Percentiles rank a stretch among this genome's conserved stretches.
Conservation (phyloP, 2,329 filamentous ascomycete genomes). For the Raffaelea ambrosiae region DNA sequence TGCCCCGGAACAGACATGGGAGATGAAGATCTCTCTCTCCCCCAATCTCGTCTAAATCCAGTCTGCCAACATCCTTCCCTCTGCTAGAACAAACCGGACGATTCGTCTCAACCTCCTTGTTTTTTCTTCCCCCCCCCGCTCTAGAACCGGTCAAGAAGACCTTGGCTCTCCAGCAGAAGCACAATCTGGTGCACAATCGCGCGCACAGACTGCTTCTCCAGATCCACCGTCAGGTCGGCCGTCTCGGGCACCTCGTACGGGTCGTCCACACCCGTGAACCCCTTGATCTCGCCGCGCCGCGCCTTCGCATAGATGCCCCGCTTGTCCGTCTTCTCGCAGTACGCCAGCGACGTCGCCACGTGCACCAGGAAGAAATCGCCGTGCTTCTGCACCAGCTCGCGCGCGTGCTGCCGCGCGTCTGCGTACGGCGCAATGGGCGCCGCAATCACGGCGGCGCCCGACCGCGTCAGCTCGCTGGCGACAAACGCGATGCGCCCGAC, state of each 20-base stretch:
- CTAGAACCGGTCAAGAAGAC: constrained; percentile 68
- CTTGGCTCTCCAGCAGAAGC: constrained; percentile 80
- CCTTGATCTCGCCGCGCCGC: constrained; percentile 84
- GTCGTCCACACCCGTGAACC: constrained; percentile 97
- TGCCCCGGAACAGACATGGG: too few species aligned
- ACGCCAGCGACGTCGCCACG: constrained; percentile 84
- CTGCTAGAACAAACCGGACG: too few species aligned
- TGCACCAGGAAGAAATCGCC: constrained; percentile 94
- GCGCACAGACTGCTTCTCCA: constrained; percentile 78
- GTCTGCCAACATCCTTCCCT: neutral
- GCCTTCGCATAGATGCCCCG: constrained; percentile 81
- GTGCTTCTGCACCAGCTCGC: constrained; percentile 77
- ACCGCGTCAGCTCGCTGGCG: constrained; percentile 84
- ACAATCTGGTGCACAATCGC: constrained; percentile 97
- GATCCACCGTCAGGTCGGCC: constrained; percentile 76
- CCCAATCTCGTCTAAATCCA: too few species aligned
- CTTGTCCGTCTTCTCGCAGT: constrained; percentile 93
- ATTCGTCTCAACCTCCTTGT: neutral
- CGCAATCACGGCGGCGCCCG: constrained; percentile 90
- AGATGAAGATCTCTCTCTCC: too few species aligned
- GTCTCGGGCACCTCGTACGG: constrained; percentile 82
- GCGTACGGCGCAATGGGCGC: constrained; percentile 95
- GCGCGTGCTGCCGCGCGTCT: constrained; percentile 63
- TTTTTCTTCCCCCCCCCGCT: neutral
- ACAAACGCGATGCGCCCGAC: constrained; percentile 95